These are phyloP conservation scores for Pichia sp. DNA, from an alignment of 1,139 yeast species.

Conservation along the genomic window DNA sequence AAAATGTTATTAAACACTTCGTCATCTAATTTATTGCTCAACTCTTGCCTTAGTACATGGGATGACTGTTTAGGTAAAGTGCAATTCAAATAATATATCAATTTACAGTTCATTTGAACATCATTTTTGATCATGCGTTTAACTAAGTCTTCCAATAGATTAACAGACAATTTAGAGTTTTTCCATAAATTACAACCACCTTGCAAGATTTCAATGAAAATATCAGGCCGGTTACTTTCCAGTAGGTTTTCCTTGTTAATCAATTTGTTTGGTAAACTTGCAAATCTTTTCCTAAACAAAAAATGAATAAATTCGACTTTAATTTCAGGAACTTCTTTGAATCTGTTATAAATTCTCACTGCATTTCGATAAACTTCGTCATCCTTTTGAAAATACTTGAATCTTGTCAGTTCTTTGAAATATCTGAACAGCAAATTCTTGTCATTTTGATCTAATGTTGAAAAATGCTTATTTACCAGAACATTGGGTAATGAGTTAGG, in stretches of 20 bases:
- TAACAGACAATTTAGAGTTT: background rate
- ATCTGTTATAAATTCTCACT: too few relatives aligned
- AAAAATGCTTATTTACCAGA: background rate
- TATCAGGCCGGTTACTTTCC: background rate
- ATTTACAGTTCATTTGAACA: constrained; percentile 3
- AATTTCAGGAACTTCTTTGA: background rate
- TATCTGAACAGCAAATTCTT: background rate
- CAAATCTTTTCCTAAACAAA: background rate
- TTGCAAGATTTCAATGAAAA: background rate
- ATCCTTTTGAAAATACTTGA: background rate
- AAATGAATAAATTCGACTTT: background rate
- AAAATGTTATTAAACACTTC: background rate
- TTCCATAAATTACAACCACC: background rate
- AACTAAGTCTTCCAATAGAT: background rate
- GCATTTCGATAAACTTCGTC: background rate
- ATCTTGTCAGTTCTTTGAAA: background rate
- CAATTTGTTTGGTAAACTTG: background rate
- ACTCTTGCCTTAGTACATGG: background rate
- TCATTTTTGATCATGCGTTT: background rate
- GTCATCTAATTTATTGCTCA: background rate
- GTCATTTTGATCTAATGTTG: background rate
- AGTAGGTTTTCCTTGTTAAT: background rate
- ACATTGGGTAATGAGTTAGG: background rate
- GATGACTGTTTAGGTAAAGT: constrained; percentile 2
- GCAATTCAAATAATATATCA: constrained; percentile 6